Conservation (phyloP, 345 rosid species). For the Bruguiera parviflora region DNA sequence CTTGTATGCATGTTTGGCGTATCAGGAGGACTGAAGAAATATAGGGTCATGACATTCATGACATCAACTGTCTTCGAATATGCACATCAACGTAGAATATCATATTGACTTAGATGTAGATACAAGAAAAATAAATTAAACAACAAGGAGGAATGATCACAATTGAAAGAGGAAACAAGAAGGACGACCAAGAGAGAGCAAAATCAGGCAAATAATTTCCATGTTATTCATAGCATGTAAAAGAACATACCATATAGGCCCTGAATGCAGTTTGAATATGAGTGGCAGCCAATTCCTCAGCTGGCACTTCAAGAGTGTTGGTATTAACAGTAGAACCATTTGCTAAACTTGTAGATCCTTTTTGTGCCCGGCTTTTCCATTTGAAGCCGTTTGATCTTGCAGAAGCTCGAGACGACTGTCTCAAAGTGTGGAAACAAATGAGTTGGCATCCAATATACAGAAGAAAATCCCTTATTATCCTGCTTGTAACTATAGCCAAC, state of each 20-base stretch:
- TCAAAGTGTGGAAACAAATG: conserved; percentile 9
- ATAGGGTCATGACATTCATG: neutral
- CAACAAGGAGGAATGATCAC: too few species aligned
- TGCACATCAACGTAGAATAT: too few species aligned
- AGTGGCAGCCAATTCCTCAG: conserved; percentile 30
- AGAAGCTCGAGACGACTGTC: conserved; percentile 51
- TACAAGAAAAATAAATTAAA: too few species aligned
- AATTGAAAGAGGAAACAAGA: too few species aligned
- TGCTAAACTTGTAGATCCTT: conserved; percentile 17
- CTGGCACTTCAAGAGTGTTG: conserved; percentile 13
- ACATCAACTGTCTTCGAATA: neutral
- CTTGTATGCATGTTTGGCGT: neutral
- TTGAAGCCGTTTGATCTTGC: conserved; percentile 57
- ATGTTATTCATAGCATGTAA: too few species aligned
- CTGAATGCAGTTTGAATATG: conserved; percentile 53
- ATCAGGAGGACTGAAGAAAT: conserved; percentile 5
- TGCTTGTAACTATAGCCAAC: too few species aligned
- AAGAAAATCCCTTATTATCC: too few species aligned
- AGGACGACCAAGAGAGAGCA: too few species aligned
- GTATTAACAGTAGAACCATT: conserved; percentile 13
- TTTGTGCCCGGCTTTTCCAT: conserved; percentile 42
- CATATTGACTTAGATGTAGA: too few species aligned
- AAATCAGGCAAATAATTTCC: too few species aligned
- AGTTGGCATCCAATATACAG: neutral
- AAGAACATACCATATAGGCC: conserved; percentile 57